Evolutionary conservation across 495 filamentous ascomycete genomes (phyloP), one percentile per base, ranked within the genome.

Genomic region (Xylaria nigripes): DNA sequence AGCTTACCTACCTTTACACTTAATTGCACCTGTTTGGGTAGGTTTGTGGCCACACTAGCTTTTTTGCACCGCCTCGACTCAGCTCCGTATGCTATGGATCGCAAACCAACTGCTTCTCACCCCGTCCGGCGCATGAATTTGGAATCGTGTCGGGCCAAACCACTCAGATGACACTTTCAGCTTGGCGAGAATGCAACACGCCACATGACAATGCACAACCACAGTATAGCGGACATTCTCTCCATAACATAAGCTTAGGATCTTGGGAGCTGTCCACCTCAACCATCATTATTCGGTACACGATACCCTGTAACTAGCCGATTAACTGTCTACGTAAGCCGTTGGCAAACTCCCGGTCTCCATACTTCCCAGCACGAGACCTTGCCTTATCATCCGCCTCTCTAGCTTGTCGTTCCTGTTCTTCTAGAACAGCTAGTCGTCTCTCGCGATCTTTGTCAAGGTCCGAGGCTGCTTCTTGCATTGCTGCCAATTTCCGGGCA

Each of bases 391-490:
- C 79, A 44, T 95, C 89, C 1, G 76, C 78, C 61, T 87, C 83
- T 29, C 73, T 71, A 56, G 82, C 79, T 16, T 72, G 68, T 44
- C 83, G 73, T 55, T 95, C 89, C 50, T 76, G 75, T 36, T 80
- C 79, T 27, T 77, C 78, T 36, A 93, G 75, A 4, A 83, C 79
- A 1, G 81, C 78, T 19, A 96, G 72, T 23, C 90, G 82, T 41
- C 79, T 77, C 45, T 82, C 81, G 18, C 93, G 86, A 45, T 86
- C 82, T 34, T 76, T 59, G 65, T 96, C 87, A 55, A 98, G 75
- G 12, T 86, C 80, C 2, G 76, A 74, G n/a, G 93, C 93, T 50
- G 87, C 88, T 22, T 80, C 77, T 62, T 90, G 87, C 93, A 98
- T 98, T 30, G 84, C 86, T 16, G 86, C 89, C 4, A 97, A 73